Conservation (phyloP, 1,284 basidiomycete species). For the Heterobasidion annosum region DNA sequence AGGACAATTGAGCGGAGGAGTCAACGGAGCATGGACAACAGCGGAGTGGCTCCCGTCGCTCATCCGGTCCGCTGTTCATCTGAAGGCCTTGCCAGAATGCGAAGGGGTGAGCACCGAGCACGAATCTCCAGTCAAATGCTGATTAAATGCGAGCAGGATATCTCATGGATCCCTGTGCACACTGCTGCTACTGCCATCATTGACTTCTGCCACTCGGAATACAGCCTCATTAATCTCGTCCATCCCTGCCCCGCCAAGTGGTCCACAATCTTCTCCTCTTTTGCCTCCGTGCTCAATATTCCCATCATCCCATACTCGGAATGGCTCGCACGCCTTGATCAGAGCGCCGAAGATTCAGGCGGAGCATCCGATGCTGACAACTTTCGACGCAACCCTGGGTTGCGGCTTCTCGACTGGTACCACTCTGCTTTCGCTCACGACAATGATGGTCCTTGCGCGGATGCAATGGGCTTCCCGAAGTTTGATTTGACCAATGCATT, state of each 20-base stretch:
- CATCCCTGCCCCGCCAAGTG: slow-evolving; percentile 19
- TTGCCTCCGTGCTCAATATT: slow-evolving; percentile 9
- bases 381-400: background rate
- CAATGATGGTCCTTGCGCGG: background rate
- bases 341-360: background rate
- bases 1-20: background rate
- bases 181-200: slow-evolving; percentile 12
- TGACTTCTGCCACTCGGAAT: slow-evolving; percentile 10
- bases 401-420: background rate
- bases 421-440: background rate
- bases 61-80: slow-evolving; percentile 11
- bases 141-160: slow-evolving; percentile 4
- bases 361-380: background rate
- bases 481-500: background rate
- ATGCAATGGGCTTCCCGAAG: slow-evolving; percentile 1
- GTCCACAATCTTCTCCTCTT: slow-evolving; percentile 8
- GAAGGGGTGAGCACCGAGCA: background rate
- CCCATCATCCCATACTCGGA: slow-evolving; percentile 14
- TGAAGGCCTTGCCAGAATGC: background rate
- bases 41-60: slow-evolving; percentile 12
- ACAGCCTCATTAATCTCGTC: slow-evolving; percentile 13
- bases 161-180: slow-evolving; percentile 16
- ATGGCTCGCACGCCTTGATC: slow-evolving; percentile 9
- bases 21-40: background rate
- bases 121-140: background rate